Evolutionary conservation across 371 early-diverging fungal species (phyloP).

Genomic region (Mucor piriformis): DNA sequence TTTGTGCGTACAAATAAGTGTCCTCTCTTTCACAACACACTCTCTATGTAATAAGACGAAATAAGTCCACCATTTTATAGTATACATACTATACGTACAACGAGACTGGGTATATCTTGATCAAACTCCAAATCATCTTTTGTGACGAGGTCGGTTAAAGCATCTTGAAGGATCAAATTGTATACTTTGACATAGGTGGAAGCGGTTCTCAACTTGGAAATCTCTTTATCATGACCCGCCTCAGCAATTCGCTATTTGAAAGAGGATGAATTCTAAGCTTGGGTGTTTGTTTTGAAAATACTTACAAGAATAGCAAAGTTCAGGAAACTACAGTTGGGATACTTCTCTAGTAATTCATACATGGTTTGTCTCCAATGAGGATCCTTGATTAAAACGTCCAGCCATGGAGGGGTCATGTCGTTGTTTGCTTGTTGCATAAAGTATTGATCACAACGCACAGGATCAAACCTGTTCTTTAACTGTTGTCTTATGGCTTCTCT

Average conservation of each 20-base stretch:
- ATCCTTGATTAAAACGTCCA: conserved; percentile 57
- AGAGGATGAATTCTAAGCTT: not conserved
- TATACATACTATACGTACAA: conserved; percentile 32
- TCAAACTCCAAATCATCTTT: conserved; percentile 62
- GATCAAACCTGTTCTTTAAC: conserved; percentile 63
- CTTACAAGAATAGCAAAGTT: conserved; percentile 65
- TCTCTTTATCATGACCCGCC: conserved; percentile 64
- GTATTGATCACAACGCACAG: conserved; percentile 54
- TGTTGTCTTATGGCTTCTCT: conserved; percentile 55
- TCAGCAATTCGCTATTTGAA: conserved; percentile 59
- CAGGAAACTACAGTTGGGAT: conserved; percentile 62
- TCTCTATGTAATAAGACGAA: conserved; percentile 36
- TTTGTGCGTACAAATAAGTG: conserved; percentile 68
- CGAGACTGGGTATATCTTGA: conserved; percentile 48
- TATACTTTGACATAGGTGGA: conserved; percentile 67
- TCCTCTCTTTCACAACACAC: conserved; percentile 71
- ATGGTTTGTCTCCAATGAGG: conserved; percentile 65
- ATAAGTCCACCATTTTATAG: not conserved
- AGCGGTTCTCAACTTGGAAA: conserved; percentile 64
- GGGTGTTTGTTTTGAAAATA: not conserved
- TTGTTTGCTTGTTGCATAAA: conserved; percentile 35
- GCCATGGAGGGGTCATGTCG: conserved; percentile 46
- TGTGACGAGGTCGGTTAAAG: conserved; percentile 52
- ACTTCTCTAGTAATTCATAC: conserved; percentile 62
- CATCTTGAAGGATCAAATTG: conserved; percentile 59